Evolutionary conservation across 352 stramenopile species (phyloP).

Genomic region (Lagenidium giganteum): DNA sequence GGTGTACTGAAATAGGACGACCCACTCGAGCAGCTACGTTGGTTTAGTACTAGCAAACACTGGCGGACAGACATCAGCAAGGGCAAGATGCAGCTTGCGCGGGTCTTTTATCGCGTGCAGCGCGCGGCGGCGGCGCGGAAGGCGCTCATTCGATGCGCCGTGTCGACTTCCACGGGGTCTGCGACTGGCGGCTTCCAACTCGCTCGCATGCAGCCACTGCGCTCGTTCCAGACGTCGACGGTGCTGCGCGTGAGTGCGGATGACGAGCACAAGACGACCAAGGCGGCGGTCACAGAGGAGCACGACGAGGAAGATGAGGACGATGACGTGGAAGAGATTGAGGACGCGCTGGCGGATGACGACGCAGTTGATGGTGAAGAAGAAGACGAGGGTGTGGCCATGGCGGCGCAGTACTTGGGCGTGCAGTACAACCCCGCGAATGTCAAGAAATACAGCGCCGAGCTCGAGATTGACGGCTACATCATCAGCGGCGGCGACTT

Average conservation of each 20-base stretch:
- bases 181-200: no score
- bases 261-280: slow-evolving; percentile 7
- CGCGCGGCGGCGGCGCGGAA: slow-evolving; percentile 1
- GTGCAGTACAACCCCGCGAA: slow-evolving; percentile 59
- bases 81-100: no score
- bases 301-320: slow-evolving; percentile 12
- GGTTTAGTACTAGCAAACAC: no score
- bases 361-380: slow-evolving; percentile 23
- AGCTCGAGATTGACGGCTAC: slow-evolving; percentile 60
- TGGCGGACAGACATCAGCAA: no score
- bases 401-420: slow-evolving; percentile 49
- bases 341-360: slow-evolving; percentile 17
- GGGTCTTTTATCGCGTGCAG: neutral
- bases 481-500: slow-evolving; percentile 75
- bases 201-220: no score
- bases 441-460: slow-evolving; percentile 83
- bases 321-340: slow-evolving; percentile 13
- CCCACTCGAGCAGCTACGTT: no score
- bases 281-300: neutral
- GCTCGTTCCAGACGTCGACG: slow-evolving; percentile 11
- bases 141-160: no score
- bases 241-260: slow-evolving; percentile 1
- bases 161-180: no score
- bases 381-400: slow-evolving; percentile 22
- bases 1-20: no score